These are phyloP conservation scores for Vanilla planifolia DNA, from an alignment of 106 monocot genomes.

Conservation along the genomic window DNA sequence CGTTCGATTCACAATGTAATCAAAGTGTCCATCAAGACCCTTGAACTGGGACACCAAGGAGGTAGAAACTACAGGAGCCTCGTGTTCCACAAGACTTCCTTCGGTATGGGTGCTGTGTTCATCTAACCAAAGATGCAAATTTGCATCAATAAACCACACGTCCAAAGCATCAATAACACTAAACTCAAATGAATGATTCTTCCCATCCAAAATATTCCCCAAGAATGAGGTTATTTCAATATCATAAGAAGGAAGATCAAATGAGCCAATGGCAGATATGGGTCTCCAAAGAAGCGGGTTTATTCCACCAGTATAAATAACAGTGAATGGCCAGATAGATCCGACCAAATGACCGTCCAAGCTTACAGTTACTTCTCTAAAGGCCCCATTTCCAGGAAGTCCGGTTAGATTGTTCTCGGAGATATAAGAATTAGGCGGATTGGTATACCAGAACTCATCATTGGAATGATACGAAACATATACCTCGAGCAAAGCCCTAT, in stretches of 20 bases:
- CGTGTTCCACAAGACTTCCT: conserved; percentile 49
- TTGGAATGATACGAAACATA: conserved; percentile 60
- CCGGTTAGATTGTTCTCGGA: conserved; percentile 41
- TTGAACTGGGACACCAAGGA: conserved; percentile 36
- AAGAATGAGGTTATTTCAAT: conserved; percentile 81
- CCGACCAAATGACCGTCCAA: conserved; percentile 57
- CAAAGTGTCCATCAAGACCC: conserved; percentile 67
- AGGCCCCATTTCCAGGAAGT: conserved; percentile 50
- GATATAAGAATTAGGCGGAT: conserved; percentile 58
- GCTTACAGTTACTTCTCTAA: conserved; percentile 52
- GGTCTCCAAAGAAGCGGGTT: conserved; percentile 89
- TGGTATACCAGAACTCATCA: conserved; percentile 84
- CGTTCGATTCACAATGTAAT: conserved; percentile 32
- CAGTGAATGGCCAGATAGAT: conserved; percentile 78
- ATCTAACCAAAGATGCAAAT: conserved; percentile 96
- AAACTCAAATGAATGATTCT: conserved; percentile 61
- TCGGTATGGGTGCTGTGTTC: conserved; percentile 24
- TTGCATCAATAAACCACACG: conserved; percentile 81
- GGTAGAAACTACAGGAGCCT: conserved; percentile 22
- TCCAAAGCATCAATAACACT: conserved; percentile 53
- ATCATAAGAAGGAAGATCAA: conserved; percentile 68
- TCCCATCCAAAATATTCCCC: conserved; percentile 60
- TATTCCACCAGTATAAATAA: conserved; percentile 77
- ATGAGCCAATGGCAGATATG: conserved; percentile 76
- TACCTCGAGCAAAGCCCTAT: conserved; percentile 66